A percentile compares a stretch with the other conserved stretches of the same genome.
Evolutionary conservation across 2,329 filamentous ascomycete genomes (phyloP).

Genomic region (Hirsutella rhossiliensis): DNA sequence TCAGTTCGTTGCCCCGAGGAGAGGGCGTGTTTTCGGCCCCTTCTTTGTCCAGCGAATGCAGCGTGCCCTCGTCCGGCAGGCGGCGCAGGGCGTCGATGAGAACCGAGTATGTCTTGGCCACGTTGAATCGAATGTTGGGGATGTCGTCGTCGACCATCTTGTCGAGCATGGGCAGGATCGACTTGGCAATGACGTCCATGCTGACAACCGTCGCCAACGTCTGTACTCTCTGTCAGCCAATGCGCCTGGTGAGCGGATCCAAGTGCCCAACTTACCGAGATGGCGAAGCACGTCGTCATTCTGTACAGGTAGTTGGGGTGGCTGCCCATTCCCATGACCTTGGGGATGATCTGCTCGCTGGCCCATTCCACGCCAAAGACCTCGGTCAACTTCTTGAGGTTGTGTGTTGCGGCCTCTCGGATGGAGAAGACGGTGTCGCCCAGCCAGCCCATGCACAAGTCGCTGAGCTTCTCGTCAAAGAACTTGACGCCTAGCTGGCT

Average conservation of each 20-base stretch:
- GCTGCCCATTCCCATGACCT: constrained; percentile 96
- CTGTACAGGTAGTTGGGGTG: constrained; percentile 98
- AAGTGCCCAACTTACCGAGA: constrained; percentile 60
- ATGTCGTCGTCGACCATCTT: constrained; percentile 90
- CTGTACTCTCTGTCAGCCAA: constrained; percentile 31
- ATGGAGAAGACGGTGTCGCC: constrained; percentile 99
- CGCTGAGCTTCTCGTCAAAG: constrained; percentile 94
- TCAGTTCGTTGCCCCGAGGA: constrained; percentile 63
- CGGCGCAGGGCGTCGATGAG: constrained; percentile 86
- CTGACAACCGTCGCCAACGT: constrained; percentile 89
- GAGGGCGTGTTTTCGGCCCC: constrained; percentile 51
- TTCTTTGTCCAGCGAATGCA: constrained; percentile 75
- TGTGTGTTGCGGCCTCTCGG: constrained; percentile 90
- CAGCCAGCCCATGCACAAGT: constrained; percentile 95
- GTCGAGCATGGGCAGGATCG: constrained; percentile 91
- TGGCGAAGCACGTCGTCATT: constrained; percentile 99
- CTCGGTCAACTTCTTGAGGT: constrained; percentile 95
- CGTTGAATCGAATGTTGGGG: constrained; percentile 98
- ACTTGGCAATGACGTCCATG: constrained; percentile 83
- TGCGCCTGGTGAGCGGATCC: neutral
- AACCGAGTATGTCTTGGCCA: constrained; percentile 91
- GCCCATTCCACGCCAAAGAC: constrained; percentile 98
- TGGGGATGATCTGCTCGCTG: constrained; percentile 91
- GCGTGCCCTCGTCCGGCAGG: constrained; percentile 76
- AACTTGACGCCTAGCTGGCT: constrained; percentile 94